These are phyloP conservation scores for Citrus hindsii DNA, from an alignment of 345 rosid genomes.

Conservation along the genomic window DNA sequence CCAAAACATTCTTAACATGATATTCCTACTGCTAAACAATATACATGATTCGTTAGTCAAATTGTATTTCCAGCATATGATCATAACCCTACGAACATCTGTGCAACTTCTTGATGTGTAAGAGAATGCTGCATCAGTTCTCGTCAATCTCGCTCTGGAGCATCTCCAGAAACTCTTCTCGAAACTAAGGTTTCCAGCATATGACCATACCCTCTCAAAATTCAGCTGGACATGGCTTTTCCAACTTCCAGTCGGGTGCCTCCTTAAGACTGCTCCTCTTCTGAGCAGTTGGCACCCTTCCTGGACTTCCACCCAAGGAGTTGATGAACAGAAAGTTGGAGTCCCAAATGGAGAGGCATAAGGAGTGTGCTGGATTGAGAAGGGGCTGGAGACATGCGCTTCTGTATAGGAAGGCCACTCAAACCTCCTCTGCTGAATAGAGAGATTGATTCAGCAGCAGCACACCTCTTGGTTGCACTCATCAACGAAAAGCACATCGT, in stretches of 20 bases:
- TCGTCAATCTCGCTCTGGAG: conserved; percentile 87
- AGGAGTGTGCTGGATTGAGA: conserved; percentile 64
- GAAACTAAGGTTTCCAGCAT: conserved; percentile 69
- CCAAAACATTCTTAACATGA: conserved; percentile 26
- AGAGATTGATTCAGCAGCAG: conserved; percentile 58
- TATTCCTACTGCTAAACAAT: conserved; percentile 33
- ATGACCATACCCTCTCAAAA: conserved; percentile 74
- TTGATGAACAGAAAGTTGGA: conserved; percentile 55
- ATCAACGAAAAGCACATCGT: conserved; percentile 87
- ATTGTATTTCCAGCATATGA: neutral
- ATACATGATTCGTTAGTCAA: conserved; percentile 28
- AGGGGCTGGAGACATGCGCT: conserved; percentile 67
- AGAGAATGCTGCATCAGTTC: neutral
- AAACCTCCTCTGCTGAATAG: conserved; percentile 59
- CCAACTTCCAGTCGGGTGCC: conserved; percentile 30
- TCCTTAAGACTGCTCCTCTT: conserved; percentile 43
- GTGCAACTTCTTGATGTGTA: conserved; percentile 1
- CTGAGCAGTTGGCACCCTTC: conserved; percentile 37
- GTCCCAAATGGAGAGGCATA: conserved; percentile 69
- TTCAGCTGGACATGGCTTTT: conserved; percentile 35
- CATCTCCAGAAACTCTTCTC: conserved; percentile 62
- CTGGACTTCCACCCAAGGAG: conserved; percentile 59
- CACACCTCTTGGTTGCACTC: conserved; percentile 59
- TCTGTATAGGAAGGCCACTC: conserved; percentile 67
- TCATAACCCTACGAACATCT: neutral